phyloP scores from a whole-genome alignment of 495 filamentous ascomycete species.

The Aspergillus asperescens region DNA sequence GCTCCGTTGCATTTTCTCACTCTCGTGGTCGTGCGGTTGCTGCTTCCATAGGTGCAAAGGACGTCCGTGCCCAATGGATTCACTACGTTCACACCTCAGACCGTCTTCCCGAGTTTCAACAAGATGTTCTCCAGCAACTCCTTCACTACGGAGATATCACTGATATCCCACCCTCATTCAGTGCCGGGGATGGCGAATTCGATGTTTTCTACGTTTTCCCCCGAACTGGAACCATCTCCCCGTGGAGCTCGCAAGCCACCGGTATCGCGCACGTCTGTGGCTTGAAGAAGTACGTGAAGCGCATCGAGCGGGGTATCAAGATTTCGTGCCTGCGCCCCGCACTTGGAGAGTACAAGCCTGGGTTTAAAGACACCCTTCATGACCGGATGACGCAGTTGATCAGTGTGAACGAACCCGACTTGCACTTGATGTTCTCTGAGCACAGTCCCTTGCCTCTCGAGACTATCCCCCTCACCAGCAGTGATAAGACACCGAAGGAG shows the following conservation, averaged over 20 bases:
- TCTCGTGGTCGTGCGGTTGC: slow-evolving; percentile 49
- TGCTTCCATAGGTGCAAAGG: slow-evolving; percentile 47
- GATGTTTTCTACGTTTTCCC: slow-evolving; percentile 68
- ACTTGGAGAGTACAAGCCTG: slow-evolving; percentile 39
- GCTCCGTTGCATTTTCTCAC: slow-evolving; percentile 49
- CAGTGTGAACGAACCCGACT: slow-evolving; percentile 56
- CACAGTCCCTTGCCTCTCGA: slow-evolving; percentile 63
- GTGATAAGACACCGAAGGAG: slow-evolving; percentile 56
- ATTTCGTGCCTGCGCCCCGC: slow-evolving; percentile 47
- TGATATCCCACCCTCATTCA: slow-evolving; percentile 41
- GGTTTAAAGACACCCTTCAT: slow-evolving; percentile 67
- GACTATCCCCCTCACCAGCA: slow-evolving; percentile 63
- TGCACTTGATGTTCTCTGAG: slow-evolving; percentile 73
- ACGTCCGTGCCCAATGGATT: slow-evolving; percentile 58
- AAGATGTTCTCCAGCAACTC: slow-evolving; percentile 52
- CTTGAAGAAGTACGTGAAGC: slow-evolving; percentile 61
- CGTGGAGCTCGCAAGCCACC: slow-evolving; percentile 96
- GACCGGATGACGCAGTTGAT: slow-evolving; percentile 93
- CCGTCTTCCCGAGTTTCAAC: slow-evolving; percentile 36
- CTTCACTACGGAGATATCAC: slow-evolving; percentile 57
- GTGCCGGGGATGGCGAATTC: slow-evolving; percentile 35
- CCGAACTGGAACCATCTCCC: slow-evolving; percentile 77
- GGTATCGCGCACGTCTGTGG: slow-evolving; percentile 92
- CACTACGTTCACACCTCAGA: slow-evolving; percentile 54
- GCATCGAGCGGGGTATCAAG: slow-evolving; percentile 84